Evolutionary conservation across 2,329 filamentous ascomycete species (phyloP).

Genomic region (Colletotrichum abscissum): DNA sequence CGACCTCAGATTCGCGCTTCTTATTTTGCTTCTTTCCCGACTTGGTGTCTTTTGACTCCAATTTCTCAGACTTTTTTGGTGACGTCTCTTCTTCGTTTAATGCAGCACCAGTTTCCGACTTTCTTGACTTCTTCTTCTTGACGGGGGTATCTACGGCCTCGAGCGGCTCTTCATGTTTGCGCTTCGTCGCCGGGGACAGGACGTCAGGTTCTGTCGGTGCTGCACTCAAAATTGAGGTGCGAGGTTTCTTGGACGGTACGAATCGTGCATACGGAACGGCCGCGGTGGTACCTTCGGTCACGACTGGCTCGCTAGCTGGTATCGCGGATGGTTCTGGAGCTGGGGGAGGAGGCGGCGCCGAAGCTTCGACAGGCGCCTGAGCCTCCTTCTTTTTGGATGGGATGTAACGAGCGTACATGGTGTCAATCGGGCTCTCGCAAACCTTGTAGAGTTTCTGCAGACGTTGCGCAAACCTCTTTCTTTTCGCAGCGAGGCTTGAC

Average conservation of each 20-base stretch:
- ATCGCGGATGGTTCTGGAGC: constrained; percentile 27
- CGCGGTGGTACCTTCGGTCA: constrained; percentile 1
- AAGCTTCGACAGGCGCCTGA: constrained; percentile 2
- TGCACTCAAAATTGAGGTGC: background rate
- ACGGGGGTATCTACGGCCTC: constrained; percentile 42
- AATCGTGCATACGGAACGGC: constrained; percentile 34
- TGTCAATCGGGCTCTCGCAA: constrained; percentile 18
- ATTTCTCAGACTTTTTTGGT: constrained; percentile 40
- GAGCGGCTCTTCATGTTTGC: constrained; percentile 49
- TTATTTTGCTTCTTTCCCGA: constrained; percentile 37
- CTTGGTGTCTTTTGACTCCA: constrained; percentile 37
- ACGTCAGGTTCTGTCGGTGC: background rate
- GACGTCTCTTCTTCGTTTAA: constrained; percentile 39
- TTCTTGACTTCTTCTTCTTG: constrained; percentile 49
- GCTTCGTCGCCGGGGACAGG: constrained; percentile 41
- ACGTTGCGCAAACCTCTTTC: background rate
- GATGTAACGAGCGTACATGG: constrained; percentile 48
- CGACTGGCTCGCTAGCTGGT: constrained; percentile 6
- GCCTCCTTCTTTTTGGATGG: constrained; percentile 45
- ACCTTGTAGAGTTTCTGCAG: background rate
- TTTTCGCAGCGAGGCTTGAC: background rate
- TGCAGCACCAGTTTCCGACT: constrained; percentile 28
- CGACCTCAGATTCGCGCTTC: constrained; percentile 11
- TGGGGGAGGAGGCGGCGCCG: constrained; percentile 8
- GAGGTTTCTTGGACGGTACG: constrained; percentile 37